phyloP scores from a whole-genome alignment of 257 asterid species.

The Pogostemon cablin region DNA sequence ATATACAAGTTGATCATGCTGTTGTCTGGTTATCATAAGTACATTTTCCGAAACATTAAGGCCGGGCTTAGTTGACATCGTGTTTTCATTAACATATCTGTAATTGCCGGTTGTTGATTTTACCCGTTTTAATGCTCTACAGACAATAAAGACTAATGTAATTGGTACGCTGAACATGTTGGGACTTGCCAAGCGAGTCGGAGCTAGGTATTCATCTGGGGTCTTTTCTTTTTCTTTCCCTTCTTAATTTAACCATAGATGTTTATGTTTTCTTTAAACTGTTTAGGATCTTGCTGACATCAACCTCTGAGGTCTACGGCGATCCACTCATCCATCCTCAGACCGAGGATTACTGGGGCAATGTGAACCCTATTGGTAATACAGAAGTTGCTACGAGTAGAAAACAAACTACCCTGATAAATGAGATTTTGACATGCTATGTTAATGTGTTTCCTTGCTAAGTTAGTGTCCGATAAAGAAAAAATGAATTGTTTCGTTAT shows the following conservation, averaged over 20 bases:
- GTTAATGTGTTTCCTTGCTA: not conserved
- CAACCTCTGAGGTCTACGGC: conserved; percentile 96
- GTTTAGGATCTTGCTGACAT: conserved; percentile 81
- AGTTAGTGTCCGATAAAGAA: not conserved
- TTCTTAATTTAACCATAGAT: not conserved
- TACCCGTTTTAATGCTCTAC: conserved; percentile 29
- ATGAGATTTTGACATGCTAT: not conserved
- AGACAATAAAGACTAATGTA: conserved; percentile 97
- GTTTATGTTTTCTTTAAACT: not conserved
- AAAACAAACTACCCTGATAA: not conserved
- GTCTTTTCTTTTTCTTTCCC: not conserved
- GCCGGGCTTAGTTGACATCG: not conserved
- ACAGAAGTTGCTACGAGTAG: not conserved
- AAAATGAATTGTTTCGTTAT: not conserved
- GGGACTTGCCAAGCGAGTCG: conserved; percentile 97
- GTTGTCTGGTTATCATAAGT: not conserved
- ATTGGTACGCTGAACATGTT: conserved; percentile 96
- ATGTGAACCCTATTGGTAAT: conserved; percentile 94
- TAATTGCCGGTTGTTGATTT: not conserved
- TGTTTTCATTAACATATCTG: not conserved
- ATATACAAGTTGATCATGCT: too few species aligned
- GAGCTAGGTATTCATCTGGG: conserved; percentile 64
- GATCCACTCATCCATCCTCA: conserved; percentile 98
- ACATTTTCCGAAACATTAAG: not conserved
- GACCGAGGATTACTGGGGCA: conserved; percentile 91